A percentile compares a stretch with the other conserved stretches of the same genome.
These are phyloP conservation scores for Flaveria bidentis DNA, from an alignment of 129 eudicot species.

Conservation along the genomic window DNA sequence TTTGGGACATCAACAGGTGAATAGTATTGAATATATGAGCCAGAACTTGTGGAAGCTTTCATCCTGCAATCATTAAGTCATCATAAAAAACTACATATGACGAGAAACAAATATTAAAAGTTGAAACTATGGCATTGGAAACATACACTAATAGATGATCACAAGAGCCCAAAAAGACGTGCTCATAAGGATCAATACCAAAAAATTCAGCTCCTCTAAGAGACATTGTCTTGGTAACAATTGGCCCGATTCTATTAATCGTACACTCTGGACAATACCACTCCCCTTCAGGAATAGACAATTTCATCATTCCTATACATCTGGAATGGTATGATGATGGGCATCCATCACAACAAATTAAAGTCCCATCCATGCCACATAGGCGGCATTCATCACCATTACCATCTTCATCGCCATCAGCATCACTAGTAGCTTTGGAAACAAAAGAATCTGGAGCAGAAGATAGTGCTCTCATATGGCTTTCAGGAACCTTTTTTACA, in stretches of 20 bases:
- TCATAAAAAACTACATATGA: constrained; percentile 27
- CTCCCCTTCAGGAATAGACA: constrained; percentile 68
- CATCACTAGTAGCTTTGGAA: constrained; percentile 34
- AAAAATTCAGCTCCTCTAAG: constrained; percentile 73
- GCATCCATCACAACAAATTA: constrained; percentile 97
- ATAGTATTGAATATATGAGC: constrained; percentile 59
- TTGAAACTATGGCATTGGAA: constrained; percentile 7
- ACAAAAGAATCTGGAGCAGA: constrained; percentile 28
- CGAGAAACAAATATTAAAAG: neutral
- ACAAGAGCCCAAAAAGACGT: constrained; percentile 81
- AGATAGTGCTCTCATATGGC: constrained; percentile 27
- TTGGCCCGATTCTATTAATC: constrained; percentile 52
- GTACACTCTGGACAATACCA: constrained; percentile 98
- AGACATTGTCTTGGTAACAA: constrained; percentile 53
- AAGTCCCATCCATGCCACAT: constrained; percentile 97
- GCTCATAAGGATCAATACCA: constrained; percentile 78
- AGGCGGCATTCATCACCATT: constrained; percentile 93
- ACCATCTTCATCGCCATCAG: constrained; percentile 62
- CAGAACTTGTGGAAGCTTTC: constrained; percentile 49
- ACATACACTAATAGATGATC: constrained; percentile 91
- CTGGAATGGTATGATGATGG: constrained; percentile 94
- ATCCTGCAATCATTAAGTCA: constrained; percentile 53
- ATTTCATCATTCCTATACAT: constrained; percentile 80
- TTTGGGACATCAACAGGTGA: constrained; percentile 50
- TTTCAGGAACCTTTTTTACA: constrained; percentile 36